Percentiles rank a stretch among this genome's conserved stretches.
Evolutionary conservation across 176 grass and related monocot genomes (phyloP).

Genomic region (Eleusine coracana): DNA sequence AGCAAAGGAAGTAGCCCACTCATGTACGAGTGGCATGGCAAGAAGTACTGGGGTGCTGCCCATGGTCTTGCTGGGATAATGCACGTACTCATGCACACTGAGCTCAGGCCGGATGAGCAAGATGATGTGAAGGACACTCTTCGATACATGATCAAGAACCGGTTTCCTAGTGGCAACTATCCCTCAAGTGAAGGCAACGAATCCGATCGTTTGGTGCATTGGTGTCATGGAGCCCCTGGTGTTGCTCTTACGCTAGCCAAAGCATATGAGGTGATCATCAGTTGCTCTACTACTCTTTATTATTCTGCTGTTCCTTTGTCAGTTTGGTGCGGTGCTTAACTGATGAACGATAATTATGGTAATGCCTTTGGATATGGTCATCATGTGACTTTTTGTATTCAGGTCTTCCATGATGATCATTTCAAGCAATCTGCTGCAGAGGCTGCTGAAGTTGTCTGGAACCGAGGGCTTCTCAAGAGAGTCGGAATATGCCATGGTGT

Average conservation of each 20-base stretch:
- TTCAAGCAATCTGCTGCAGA: slow-evolving; percentile 68
- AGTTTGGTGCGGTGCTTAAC: slow-evolving; percentile 1
- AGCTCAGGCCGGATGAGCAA: slow-evolving; percentile 55
- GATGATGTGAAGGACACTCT: slow-evolving; percentile 81
- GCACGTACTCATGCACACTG: slow-evolving; percentile 78
- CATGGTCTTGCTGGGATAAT: slow-evolving; percentile 91
- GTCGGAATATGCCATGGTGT: slow-evolving; percentile 87
- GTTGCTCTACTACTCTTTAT: background rate
- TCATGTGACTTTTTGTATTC: slow-evolving; percentile 15
- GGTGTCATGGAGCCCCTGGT: slow-evolving; percentile 94
- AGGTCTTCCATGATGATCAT: slow-evolving; percentile 82
- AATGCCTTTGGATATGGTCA: background rate
- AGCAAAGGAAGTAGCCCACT: slow-evolving; percentile 61
- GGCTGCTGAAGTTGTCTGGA: slow-evolving; percentile 87
- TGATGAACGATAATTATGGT: background rate
- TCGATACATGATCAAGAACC: slow-evolving; percentile 78
- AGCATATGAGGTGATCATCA: slow-evolving; percentile 63
- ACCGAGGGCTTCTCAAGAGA: slow-evolving; percentile 82
- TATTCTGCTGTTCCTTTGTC: background rate
- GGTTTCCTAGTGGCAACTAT: slow-evolving; percentile 76
- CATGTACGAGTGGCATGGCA: slow-evolving; percentile 88
- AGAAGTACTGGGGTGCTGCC: slow-evolving; percentile 89
- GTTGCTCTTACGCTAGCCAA: slow-evolving; percentile 76
- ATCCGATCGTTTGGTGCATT: slow-evolving; percentile 71
- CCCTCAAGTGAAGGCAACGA: slow-evolving; percentile 66